Base-by-base conservation (phyloP, 1,139 yeast genomes). In the Yarrowia galli region DNA sequence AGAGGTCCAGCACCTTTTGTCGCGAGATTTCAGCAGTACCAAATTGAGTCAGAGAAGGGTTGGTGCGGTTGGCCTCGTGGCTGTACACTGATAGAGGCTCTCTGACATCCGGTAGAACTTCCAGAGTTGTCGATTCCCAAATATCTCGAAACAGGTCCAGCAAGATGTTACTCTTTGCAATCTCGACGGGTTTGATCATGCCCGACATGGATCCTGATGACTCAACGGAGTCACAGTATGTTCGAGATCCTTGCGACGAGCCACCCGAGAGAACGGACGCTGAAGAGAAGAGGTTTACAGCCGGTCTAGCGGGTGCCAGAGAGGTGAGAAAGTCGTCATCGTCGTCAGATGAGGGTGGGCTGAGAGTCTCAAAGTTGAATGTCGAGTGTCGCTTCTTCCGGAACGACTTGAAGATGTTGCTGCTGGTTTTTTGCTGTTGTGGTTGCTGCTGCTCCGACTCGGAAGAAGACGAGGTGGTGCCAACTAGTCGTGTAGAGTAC, bases 341-440 rank as follows among this genome's bases (percentile, higher is more conserved):
- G 18, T 53, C 60, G 45, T 53, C 60, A 6, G 60, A 53, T 12
- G 45, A 36, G 3, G 60, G 60, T 16, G 60, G 60, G 15, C 45
- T 38, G 32, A 53, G 43, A 2, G 43, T 16, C 43, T 53, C 60
- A n/a, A 38, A 23, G 25, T 36, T 38, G 35, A 53, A 38, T 8
- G 58, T 36, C 20, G 60, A 53, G 18, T 36, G 45, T 22, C 60
- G 60, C 35, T 38, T 53, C 6, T 53, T 53, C n/a, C 60, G 45
- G 45, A 53, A 53, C 20, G 60, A 53, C n/a, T 53, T 53, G 45
- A 53, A 53, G 8, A 53, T 53, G 60, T 53, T 53, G 45, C 23
- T 51, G 43, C 58, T 51, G 28, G 58, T 51, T 51, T 20, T 53
- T 1, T 45, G 20, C 56, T 49, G 40, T 8, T 36, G 32, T 10